These are phyloP conservation scores for Coniochaeta sp. DNA, from an alignment of 2,329 filamentous ascomycete genomes.

Conservation along the genomic window DNA sequence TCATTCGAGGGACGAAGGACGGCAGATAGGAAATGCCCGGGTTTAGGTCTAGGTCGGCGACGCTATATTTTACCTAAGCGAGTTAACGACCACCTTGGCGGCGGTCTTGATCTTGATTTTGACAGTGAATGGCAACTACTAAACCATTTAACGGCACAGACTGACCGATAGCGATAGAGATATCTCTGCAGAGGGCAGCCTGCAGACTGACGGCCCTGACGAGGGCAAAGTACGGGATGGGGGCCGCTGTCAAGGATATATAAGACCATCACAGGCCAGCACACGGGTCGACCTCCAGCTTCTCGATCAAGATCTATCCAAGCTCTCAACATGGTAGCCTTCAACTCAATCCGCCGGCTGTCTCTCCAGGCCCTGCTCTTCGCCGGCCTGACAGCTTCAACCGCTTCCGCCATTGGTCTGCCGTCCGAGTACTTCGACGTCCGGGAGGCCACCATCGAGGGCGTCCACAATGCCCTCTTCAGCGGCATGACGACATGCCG, in stretches of 20 bases:
- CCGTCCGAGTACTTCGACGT: conserved; percentile 34
- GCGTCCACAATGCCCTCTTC: conserved; percentile 48
- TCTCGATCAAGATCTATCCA: not conserved
- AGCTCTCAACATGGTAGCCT: not conserved
- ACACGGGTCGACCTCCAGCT: too few relatives aligned
- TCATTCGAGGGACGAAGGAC: too few relatives aligned
- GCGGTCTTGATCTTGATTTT: not conserved
- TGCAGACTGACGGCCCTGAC: too few relatives aligned
- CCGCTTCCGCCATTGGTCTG: not conserved
- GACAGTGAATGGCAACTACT: not conserved
- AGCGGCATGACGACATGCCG: conserved; percentile 45
- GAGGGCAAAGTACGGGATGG: not conserved
- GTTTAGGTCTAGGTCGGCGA: not conserved
- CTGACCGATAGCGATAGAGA: not conserved
- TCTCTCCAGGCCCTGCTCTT: not conserved
- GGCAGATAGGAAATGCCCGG: not conserved
- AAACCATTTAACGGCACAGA: not conserved
- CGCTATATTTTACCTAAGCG: not conserved
- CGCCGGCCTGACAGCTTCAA: not conserved
- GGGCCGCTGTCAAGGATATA: not conserved
- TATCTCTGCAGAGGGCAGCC: not conserved
- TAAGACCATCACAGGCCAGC: not conserved
- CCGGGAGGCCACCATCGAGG: conserved; percentile 51
- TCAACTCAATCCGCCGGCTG: not conserved
- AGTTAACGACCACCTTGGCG: not conserved